Percentiles rank a stretch among this genome's conserved stretches.
These are phyloP conservation scores for Tirmania nivea DNA, from an alignment of 495 filamentous ascomycete species.

Conservation along the genomic window DNA sequence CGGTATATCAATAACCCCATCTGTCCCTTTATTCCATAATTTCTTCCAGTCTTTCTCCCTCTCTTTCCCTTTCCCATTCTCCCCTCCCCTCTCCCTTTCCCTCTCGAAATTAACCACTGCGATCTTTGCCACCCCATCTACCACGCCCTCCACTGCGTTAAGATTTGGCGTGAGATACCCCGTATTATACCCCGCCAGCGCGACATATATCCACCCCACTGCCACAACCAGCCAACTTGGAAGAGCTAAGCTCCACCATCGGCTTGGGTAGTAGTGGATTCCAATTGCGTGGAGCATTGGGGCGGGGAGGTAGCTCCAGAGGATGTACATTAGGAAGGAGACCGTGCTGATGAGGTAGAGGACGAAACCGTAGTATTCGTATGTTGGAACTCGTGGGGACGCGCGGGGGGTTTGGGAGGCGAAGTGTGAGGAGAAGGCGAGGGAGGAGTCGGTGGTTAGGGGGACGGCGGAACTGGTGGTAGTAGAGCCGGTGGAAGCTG, in stretches of 20 bases:
- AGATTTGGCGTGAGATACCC: slow-evolving; percentile 67
- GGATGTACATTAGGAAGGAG: slow-evolving; percentile 67
- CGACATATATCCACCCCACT: slow-evolving; percentile 82
- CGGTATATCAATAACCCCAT: slow-evolving; percentile 94
- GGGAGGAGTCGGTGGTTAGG: slow-evolving; percentile 40
- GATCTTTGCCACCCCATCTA: slow-evolving; percentile 72
- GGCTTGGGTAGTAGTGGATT: slow-evolving; percentile 88
- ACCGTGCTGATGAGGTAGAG: slow-evolving; percentile 68
- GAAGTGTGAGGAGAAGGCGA: slow-evolving; percentile 44
- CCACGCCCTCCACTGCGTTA: slow-evolving; percentile 65
- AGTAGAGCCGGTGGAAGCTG: no score
- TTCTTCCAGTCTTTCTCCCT: slow-evolving; percentile 45
- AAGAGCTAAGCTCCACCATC: slow-evolving; percentile 90
- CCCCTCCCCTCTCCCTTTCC: slow-evolving; percentile 7
- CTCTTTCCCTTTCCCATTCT: slow-evolving; percentile 16
- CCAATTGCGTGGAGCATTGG: slow-evolving; percentile 81
- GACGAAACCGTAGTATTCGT: slow-evolving; percentile 98
- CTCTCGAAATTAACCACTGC: slow-evolving; percentile 18
- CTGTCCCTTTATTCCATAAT: slow-evolving; percentile 79
- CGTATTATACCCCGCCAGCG: slow-evolving; percentile 77
- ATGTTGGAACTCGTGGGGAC: slow-evolving; percentile 81
- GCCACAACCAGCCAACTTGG: slow-evolving; percentile 76
- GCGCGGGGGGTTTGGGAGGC: slow-evolving; percentile 65
- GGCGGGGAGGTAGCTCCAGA: slow-evolving; percentile 86
- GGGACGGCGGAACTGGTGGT: slow-evolving; percentile 22